These are phyloP conservation scores for Hansenula lynferdii DNA, from an alignment of 1,139 yeast species.

Conservation along the genomic window DNA sequence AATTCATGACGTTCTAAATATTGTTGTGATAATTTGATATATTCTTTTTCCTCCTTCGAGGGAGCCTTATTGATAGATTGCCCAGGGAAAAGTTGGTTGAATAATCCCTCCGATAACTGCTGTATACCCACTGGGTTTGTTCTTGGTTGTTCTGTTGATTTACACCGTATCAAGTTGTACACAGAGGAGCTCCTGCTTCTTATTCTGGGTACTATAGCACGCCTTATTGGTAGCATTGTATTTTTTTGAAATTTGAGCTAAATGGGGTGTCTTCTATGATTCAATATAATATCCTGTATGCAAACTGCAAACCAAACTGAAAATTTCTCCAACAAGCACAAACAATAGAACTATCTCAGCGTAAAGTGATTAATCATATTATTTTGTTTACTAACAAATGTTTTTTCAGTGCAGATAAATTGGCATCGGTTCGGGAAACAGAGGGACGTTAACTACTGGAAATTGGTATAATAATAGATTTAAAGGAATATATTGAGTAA, in stretches of 20 bases:
- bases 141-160: slow-evolving; percentile 37
- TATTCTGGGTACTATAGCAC: background rate
- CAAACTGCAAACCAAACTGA: no score
- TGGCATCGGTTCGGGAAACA: no score
- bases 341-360: no score
- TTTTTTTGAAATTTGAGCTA: background rate
- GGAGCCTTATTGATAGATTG: slow-evolving; percentile 19
- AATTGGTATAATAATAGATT: no score
- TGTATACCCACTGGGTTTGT: slow-evolving; percentile 71
- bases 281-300: no score
- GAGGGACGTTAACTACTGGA: no score
- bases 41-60: slow-evolving; percentile 26
- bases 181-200: background rate
- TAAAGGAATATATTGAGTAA: no score
- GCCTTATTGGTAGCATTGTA: background rate
- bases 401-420: no score
- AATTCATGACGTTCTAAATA: slow-evolving; percentile 63
- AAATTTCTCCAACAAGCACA: no score
- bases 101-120: slow-evolving; percentile 56
- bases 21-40: slow-evolving; percentile 52
- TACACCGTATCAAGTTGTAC: background rate
- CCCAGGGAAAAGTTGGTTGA: slow-evolving; percentile 55
- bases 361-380: no score
- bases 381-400: no score
- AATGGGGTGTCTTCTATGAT: no score